phyloP scores from a whole-genome alignment of 805 yeast genomes.

The Metschnikowia continentalis region DNA sequence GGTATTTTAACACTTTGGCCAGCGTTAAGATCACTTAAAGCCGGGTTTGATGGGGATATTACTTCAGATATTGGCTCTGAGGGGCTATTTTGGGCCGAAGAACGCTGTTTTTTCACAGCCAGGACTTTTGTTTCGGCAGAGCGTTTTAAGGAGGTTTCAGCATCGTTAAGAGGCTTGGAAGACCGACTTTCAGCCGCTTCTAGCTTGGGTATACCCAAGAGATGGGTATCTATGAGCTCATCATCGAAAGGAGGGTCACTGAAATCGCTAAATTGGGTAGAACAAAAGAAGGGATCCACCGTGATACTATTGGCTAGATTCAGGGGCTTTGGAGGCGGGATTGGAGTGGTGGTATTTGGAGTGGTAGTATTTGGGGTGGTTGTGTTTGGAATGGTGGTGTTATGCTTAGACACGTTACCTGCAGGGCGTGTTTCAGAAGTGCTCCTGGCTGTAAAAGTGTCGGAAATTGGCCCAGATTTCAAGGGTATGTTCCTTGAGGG shows the following conservation, averaged over 20 bases:
- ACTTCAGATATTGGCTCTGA: background rate
- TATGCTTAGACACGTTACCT: background rate
- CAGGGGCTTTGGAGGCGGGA: background rate
- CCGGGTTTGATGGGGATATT: too few relatives aligned
- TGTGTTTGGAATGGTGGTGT: background rate
- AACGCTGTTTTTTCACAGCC: background rate
- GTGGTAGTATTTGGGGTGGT: background rate
- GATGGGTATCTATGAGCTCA: slow-evolving; percentile 12
- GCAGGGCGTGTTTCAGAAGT: background rate
- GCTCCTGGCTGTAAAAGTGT: background rate
- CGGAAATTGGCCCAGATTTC: background rate
- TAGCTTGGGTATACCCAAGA: background rate
- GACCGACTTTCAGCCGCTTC: background rate
- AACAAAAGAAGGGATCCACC: background rate
- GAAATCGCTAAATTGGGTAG: background rate
- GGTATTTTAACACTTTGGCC: too few relatives aligned
- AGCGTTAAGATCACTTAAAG: too few relatives aligned
- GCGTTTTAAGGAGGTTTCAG: background rate
- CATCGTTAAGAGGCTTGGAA: background rate
- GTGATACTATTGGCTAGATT: background rate
- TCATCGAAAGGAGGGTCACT: slow-evolving; percentile 6
- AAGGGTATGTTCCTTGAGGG: background rate
- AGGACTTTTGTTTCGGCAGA: too few relatives aligned
- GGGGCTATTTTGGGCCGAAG: background rate
- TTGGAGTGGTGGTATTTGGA: background rate